Percentiles rank a stretch among this genome's conserved stretches.
These are phyloP conservation scores for Globisporangium splendens DNA, from an alignment of 352 stramenopile species.

Conservation along the genomic window DNA sequence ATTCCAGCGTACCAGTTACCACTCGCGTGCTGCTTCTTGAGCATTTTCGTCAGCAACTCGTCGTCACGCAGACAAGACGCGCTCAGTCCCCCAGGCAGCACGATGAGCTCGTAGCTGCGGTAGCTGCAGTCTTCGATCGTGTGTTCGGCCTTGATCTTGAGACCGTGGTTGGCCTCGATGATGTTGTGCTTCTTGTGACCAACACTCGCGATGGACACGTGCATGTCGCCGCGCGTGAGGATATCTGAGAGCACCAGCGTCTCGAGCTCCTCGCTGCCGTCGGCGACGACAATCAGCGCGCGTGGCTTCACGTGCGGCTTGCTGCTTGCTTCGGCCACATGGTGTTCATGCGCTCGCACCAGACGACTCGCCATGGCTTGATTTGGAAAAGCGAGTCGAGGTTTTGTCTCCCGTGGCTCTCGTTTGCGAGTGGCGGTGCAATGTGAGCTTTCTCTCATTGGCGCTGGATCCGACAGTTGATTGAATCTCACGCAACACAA, in stretches of 20 bases:
- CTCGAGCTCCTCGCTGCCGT: conserved; percentile 71
- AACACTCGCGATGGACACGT: conserved; percentile 56
- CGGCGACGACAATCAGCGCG: conserved; percentile 52
- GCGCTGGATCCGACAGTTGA: neutral
- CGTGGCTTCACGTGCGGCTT: conserved; percentile 48
- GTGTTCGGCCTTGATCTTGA: conserved; percentile 61
- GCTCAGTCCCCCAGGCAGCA: conserved; percentile 57
- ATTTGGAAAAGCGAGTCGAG: neutral
- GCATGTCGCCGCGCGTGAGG: conserved; percentile 49
- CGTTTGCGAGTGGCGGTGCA: neutral
- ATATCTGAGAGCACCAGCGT: conserved; percentile 58
- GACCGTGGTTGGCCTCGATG: conserved; percentile 52
- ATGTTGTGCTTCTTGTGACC: conserved; percentile 56
- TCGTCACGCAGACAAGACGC: conserved; percentile 45
- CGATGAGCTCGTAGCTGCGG: conserved; percentile 62
- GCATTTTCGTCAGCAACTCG: conserved; percentile 59
- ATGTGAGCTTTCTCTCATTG: neutral
- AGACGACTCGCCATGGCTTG: conserved; percentile 11
- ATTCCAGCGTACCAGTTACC: conserved; percentile 50
- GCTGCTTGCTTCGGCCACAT: neutral
- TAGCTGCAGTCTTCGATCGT: conserved; percentile 66
- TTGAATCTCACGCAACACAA: no score
- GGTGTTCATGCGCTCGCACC: conserved; percentile 8
- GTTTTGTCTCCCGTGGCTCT: neutral
- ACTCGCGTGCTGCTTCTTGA: conserved; percentile 48